Evolutionary conservation across 768 basidiomycete genomes (phyloP).

Genomic region (Hydnomerulius pinastri): DNA sequence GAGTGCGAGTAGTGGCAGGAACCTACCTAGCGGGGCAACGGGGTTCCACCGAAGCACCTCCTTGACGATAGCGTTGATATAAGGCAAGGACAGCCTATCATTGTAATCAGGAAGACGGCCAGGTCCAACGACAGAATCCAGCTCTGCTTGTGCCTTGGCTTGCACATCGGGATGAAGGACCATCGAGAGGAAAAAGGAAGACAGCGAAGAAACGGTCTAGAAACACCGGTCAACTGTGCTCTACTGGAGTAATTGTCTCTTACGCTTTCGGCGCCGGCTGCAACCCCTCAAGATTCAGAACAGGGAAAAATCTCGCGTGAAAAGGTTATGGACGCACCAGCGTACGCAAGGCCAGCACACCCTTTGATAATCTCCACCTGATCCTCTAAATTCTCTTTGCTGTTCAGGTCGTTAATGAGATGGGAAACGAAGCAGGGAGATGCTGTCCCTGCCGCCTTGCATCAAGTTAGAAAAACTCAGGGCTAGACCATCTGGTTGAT

Average conservation of each 20-base stretch:
- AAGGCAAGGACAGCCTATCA: slow-evolving; percentile 27
- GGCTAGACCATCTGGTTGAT: not conserved
- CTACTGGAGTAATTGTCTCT: not conserved
- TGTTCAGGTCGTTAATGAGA: slow-evolving; percentile 23
- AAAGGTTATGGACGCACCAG: slow-evolving; percentile 32
- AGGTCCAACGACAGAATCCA: slow-evolving; percentile 26
- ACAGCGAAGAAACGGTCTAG: slow-evolving; percentile 32
- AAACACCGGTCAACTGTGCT: slow-evolving; percentile 1
- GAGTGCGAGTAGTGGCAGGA: slow-evolving; percentile 10
- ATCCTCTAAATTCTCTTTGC: slow-evolving; percentile 11
- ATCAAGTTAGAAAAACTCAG: not conserved
- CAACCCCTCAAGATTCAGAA: not conserved
- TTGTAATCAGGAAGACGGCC: slow-evolving; percentile 35
- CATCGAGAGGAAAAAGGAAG: slow-evolving; percentile 34
- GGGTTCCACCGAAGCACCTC: slow-evolving; percentile 36
- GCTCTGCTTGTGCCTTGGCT: slow-evolving; percentile 30
- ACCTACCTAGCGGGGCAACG: slow-evolving; percentile 35
- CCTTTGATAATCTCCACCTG: slow-evolving; percentile 40
- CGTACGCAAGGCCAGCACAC: slow-evolving; percentile 50
- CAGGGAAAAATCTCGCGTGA: not conserved
- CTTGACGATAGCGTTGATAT: slow-evolving; percentile 31
- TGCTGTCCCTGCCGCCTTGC: slow-evolving; percentile 25
- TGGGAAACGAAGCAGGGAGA: slow-evolving; percentile 34
- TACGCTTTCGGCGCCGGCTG: slow-evolving; percentile 45
- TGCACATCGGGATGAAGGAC: slow-evolving; percentile 29